Base-by-base conservation (phyloP, 371 early-diverging fungal genomes). In the Haplosporangium sp. region DNA sequence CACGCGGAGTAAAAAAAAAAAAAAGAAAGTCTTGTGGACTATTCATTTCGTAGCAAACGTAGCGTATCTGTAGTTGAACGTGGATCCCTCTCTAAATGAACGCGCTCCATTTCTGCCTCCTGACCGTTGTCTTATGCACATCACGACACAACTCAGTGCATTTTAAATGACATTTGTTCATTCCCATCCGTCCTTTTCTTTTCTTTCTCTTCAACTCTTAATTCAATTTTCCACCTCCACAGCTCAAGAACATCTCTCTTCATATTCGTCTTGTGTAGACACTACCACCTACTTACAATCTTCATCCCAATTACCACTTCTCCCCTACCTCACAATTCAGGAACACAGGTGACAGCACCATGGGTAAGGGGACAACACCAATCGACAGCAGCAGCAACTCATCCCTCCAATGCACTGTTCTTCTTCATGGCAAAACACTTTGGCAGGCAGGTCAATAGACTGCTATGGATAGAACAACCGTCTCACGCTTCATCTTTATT, bases 1-100 rank as follows among this genome's bases (percentile, higher is more conserved):
- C 81, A 83, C 45, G 83, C 84, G 0, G 71, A 76, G 60, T 73
- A 62, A 36, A 14, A 36, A 29, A 29, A 29, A 29, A 29, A 4
- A 29, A 4, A 29, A n/a, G n/a, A 4, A 29, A 29, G 29, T 29
- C 29, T 29, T 29, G 29, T 4, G 29, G 29, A 29, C 29, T 29
- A 29, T 29, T 29, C 29, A 29, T 29, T 29, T 29, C 4, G 29
- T 29, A 29, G 29, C 29, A 29, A 29, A 29, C 29, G 4, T 29
- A 29, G 29, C 29, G 29, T 29, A 29, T 37, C 59, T 59, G 29
- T 59, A 59, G 48, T 37, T 48, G 64, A 64, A 64, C 64, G 64
- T 40, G 64, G 1, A 9, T 14, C 58, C 29, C 45, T 58, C 46
- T 58, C 6, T 45, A 58, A 58, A 43, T 58, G 58, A 18, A 58